A percentile compares a stretch with the other conserved stretches of the same genome.
Evolutionary conservation across 805 yeast genomes (phyloP).

Genomic region (Sporopachydermia lactativora): DNA sequence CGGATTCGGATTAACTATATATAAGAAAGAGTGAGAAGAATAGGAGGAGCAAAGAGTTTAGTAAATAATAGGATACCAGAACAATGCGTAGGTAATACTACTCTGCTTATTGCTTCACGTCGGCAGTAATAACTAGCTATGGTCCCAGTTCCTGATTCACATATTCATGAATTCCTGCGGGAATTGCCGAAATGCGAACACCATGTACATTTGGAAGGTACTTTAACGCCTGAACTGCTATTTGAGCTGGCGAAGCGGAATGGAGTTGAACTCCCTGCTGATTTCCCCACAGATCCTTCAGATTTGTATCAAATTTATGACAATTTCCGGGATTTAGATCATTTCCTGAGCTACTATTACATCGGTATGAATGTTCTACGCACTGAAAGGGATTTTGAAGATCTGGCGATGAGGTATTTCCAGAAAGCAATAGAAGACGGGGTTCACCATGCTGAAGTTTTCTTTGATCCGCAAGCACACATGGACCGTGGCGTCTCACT

Average conservation of each 20-base stretch:
- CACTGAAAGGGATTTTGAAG: constrained; percentile 57
- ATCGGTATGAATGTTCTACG: constrained; percentile 69
- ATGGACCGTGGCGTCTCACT: constrained; percentile 48
- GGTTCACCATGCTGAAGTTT: constrained; percentile 51
- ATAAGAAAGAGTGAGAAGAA: no score
- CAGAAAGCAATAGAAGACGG: constrained; percentile 13
- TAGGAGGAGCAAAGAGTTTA: no score
- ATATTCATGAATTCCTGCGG: constrained; percentile 35
- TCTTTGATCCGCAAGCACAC: constrained; percentile 81
- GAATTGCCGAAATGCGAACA: constrained; percentile 83
- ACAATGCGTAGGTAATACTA: no score
- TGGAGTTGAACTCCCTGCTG: constrained; percentile 40
- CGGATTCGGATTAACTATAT: no score
- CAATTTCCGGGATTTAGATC: constrained; percentile 55
- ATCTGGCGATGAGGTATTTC: constrained; percentile 57
- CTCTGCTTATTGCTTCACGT: no score
- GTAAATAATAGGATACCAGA: no score
- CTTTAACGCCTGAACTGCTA: constrained; percentile 60
- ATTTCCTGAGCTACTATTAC: constrained; percentile 66
- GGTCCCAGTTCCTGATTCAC: no score
- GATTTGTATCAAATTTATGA: constrained; percentile 45
- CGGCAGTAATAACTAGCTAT: no score
- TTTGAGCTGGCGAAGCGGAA: constrained; percentile 59
- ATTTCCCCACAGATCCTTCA: constrained; percentile 46
- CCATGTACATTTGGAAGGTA: constrained; percentile 76